Evolutionary conservation across 2,329 filamentous ascomycete species (phyloP).

Genomic region (Aspergillus awamori): DNA sequence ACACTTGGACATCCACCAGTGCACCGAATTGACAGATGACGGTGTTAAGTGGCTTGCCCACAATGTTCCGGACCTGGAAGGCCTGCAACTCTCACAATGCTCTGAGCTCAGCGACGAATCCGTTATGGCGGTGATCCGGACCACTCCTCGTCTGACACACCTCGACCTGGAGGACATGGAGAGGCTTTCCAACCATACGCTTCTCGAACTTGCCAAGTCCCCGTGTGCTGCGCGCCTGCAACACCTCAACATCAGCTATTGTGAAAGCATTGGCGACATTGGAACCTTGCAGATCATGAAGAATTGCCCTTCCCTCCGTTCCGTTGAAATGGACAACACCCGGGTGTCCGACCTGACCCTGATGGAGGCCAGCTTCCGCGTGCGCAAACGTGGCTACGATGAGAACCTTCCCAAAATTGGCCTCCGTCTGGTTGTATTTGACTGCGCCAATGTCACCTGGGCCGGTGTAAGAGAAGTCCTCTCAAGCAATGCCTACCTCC

Average conservation of each 20-base stretch:
- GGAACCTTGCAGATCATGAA: constrained; percentile 85
- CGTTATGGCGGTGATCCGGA: constrained; percentile 71
- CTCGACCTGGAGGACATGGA: constrained; percentile 87
- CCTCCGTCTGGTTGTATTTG: constrained; percentile 79
- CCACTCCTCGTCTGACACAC: constrained; percentile 76
- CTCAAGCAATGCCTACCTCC: constrained; percentile 77
- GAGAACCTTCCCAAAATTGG: constrained; percentile 59
- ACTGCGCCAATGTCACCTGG: constrained; percentile 92
- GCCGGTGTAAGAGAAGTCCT: constrained; percentile 85
- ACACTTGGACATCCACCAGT: constrained; percentile 83
- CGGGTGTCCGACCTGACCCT: constrained; percentile 84
- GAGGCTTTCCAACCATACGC: constrained; percentile 71
- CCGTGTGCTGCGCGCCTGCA: constrained; percentile 72
- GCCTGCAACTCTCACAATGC: constrained; percentile 80
- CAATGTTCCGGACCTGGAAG: constrained; percentile 77
- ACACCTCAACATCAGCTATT: constrained; percentile 87
- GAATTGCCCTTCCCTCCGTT: constrained; percentile 68
- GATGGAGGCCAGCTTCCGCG: constrained; percentile 79
- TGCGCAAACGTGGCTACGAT: constrained; percentile 66
- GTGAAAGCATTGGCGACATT: constrained; percentile 78
- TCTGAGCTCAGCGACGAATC: constrained; percentile 72
- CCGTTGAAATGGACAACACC: constrained; percentile 89
- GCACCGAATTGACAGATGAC: constrained; percentile 69
- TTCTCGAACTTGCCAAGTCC: constrained; percentile 74
- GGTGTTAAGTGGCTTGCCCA: constrained; percentile 73